A percentile compares a stretch with the other conserved stretches of the same genome.
Evolutionary conservation across 164 flowering plant species (phyloP).

Genomic region (Sextonia rubra): DNA sequence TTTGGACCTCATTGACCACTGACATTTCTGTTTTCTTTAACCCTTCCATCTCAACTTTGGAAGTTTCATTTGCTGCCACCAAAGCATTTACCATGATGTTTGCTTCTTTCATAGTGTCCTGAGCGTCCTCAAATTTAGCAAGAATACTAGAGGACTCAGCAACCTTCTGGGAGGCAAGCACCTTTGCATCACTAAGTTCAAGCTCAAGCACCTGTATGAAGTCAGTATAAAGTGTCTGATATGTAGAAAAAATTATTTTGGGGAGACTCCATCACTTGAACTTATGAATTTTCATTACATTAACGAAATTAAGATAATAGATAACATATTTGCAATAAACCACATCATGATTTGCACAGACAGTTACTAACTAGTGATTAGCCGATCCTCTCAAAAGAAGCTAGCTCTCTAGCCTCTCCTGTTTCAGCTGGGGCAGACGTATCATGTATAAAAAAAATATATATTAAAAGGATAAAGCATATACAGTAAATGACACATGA

Average conservation of each 20-base stretch:
- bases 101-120: conserved; percentile 73
- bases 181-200: conserved; percentile 59
- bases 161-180: conserved; percentile 48
- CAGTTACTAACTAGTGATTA: not conserved
- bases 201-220: conserved; percentile 46
- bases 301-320: not conserved
- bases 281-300: not conserved
- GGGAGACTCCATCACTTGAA: not conserved
- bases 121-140: conserved; percentile 78
- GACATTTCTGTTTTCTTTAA: conserved; percentile 30
- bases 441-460: too few relatives aligned
- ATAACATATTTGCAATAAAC: too few relatives aligned
- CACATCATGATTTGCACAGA: not conserved
- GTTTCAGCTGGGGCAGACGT: too few relatives aligned
- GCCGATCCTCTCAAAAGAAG: not conserved
- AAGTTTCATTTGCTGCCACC: conserved; percentile 60
- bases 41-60: conserved; percentile 57
- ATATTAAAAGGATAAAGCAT: too few relatives aligned
- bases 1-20: conserved; percentile 39
- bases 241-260: not conserved
- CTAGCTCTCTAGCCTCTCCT: not conserved
- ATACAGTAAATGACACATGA: too few relatives aligned
- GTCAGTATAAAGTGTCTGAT: not conserved
- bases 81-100: conserved; percentile 72
- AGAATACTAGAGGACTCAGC: conserved; percentile 66